Base-by-base conservation (phyloP, 257 asterid species). In the Solanum chiquidenum region DNA sequence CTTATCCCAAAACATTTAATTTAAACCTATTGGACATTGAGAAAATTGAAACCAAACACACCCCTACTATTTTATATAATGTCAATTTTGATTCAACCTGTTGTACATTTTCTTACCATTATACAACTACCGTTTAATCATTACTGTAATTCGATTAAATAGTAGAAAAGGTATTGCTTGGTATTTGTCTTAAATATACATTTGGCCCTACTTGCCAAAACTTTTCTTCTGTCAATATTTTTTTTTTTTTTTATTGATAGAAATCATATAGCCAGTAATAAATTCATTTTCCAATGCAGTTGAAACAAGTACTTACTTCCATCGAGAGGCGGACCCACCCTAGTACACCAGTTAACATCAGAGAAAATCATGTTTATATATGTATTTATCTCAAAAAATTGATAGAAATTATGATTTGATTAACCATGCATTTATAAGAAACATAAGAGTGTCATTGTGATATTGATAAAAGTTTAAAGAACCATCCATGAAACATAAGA, bases 401-500 rank as follows among this genome's bases (percentile, higher is more conserved):
- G 1, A 55, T 55, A 55, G 23, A 18, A 55, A 7, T 18, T 55
- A 55, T 1, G 0, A 55, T 55, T 6, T 55, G 4, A 55, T 6
- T 55, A 18, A 7, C 3, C 0, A 4, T 55, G 11, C 1, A 55
- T 3, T 0, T 55, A 55, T 55, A 55, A 55, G 23, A 20, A 55
- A 0, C 0, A 18, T 18, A 18, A 18, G 23, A 55, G 23, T 18
- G 1, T 55, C 9, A 18, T 18, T 55, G 4, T 52, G 3, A 20
- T 18, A 55, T 55, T 55, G 8, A 0, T 18, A 18, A 55, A 55
- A 18, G 9, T 7, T 55, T 55, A 0, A 55, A 1, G 0, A 55
- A 55, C 0, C 64, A 18, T 2, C 4, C 4, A 20, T 18, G 1
- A 6, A 0, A 55, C 10, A 1, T 18, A n/a, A n/a, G n/a, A n/a